A percentile compares a stretch with the other conserved stretches of the same genome.
These are phyloP conservation scores for Porpolomopsis calyptriformis DNA, from an alignment of 768 basidiomycete species.

Conservation along the genomic window DNA sequence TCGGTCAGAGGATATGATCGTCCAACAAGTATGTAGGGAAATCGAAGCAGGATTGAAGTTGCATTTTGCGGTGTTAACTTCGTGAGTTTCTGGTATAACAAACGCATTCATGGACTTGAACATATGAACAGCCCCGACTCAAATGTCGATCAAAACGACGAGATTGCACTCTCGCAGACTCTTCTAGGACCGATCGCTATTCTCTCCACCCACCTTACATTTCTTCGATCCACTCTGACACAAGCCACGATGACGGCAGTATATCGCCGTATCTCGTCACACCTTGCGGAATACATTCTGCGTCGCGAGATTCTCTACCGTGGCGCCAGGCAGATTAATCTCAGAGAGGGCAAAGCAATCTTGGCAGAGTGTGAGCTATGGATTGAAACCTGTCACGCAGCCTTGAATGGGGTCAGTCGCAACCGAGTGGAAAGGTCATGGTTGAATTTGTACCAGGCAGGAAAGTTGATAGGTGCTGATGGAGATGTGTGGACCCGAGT, in stretches of 20 bases:
- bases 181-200: constrained; percentile 69
- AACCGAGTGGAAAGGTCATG: constrained; percentile 65
- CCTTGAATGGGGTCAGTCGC: constrained; percentile 37
- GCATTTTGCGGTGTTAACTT: constrained; percentile 50
- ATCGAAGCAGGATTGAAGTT: constrained; percentile 64
- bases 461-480: constrained; percentile 53
- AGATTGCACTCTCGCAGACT: constrained; percentile 51
- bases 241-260: constrained; percentile 43
- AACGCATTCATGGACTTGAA: too few species aligned
- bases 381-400: constrained; percentile 66
- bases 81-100: constrained; percentile 23
- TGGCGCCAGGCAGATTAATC: constrained; percentile 56
- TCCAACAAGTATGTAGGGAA: constrained; percentile 74
- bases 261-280: constrained; percentile 65
- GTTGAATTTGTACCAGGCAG: constrained; percentile 61
- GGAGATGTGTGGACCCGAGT: constrained; percentile 41
- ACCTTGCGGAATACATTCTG: constrained; percentile 66
- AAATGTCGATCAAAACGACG: constrained; percentile 18
- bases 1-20: constrained; percentile 82
- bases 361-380: constrained; percentile 70
- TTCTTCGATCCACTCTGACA: constrained; percentile 57
- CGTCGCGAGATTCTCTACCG: constrained; percentile 78
- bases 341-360: constrained; percentile 50
- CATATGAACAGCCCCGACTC: constrained; percentile 14
- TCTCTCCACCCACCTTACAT: constrained; percentile 68